Conservation (phyloP, 2,329 filamentous ascomycete species). For the Aspergillus piperis region DNA sequence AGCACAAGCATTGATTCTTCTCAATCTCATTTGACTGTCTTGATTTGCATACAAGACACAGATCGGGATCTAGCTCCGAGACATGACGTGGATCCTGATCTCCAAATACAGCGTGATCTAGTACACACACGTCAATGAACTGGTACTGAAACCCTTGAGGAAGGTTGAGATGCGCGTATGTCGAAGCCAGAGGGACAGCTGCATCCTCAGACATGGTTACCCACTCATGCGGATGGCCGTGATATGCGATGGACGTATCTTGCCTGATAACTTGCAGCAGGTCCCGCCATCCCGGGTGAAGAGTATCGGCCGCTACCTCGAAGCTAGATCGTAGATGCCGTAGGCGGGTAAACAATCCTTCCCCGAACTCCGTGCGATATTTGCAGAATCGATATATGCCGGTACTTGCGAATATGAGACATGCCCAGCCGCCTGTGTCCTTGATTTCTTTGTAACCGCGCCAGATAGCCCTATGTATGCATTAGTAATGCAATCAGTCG, state of each 20-base stretch:
- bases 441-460: slow-evolving; percentile 62
- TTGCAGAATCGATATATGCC: slow-evolving; percentile 64
- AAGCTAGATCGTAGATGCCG: slow-evolving; percentile 49
- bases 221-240: slow-evolving; percentile 31
- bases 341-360: slow-evolving; percentile 53
- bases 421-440: slow-evolving; percentile 57
- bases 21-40: slow-evolving; percentile 54
- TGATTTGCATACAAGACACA: slow-evolving; percentile 51
- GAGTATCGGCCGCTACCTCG: slow-evolving; percentile 56
- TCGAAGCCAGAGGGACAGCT: slow-evolving; percentile 19
- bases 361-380: slow-evolving; percentile 57
- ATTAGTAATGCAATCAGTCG: too few species aligned
- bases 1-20: slow-evolving; percentile 55
- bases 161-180: slow-evolving; percentile 24
- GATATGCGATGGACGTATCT: slow-evolving; percentile 13
- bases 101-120: slow-evolving; percentile 54
- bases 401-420: slow-evolving; percentile 59
- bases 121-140: slow-evolving; percentile 48
- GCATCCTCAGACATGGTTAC: slow-evolving; percentile 18
- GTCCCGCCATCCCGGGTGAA: slow-evolving; percentile 57
- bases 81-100: slow-evolving; percentile 53
- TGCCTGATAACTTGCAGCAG: slow-evolving; percentile 36
- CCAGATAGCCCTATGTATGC: slow-evolving; percentile 49
- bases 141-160: slow-evolving; percentile 23
- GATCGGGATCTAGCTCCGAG: slow-evolving; percentile 33